Conservation (phyloP, 1,139 yeast species). For the Meyerozyma guilliermondii region DNA sequence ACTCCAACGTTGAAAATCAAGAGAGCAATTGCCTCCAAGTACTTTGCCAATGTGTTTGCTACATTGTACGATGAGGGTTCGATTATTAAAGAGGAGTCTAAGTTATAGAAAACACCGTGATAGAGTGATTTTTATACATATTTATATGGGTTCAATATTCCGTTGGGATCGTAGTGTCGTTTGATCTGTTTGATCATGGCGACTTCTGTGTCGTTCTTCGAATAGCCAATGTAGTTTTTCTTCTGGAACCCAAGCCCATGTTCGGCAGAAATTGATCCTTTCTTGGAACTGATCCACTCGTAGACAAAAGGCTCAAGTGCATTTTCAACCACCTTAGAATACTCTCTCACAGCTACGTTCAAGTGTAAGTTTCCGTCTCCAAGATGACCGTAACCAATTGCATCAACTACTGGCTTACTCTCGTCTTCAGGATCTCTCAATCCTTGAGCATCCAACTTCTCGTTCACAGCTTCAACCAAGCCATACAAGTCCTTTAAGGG, state of each 20-base stretch:
- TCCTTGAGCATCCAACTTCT: constrained; percentile 49
- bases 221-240: constrained; percentile 79
- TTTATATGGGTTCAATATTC: constrained; percentile 89
- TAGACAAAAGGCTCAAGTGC: constrained; percentile 89
- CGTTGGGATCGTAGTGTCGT: constrained; percentile 80
- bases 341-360: constrained; percentile 84
- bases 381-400: constrained; percentile 92
- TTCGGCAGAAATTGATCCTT: constrained; percentile 93
- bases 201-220: constrained; percentile 69
- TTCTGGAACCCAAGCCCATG: constrained; percentile 97
- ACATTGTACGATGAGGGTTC: constrained; percentile 59
- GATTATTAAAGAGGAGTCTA: constrained; percentile 12
- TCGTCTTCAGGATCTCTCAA: constrained; percentile 63
- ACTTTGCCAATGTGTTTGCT: constrained; percentile 43
- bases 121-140: constrained; percentile 39
- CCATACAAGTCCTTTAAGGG: constrained; percentile 78
- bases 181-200: constrained; percentile 71
- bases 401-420: constrained; percentile 72
- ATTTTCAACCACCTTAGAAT: constrained; percentile 69
- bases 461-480: constrained; percentile 69
- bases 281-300: constrained; percentile 70
- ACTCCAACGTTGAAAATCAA: constrained; percentile 77
- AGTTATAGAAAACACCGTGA: neutral
- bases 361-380: constrained; percentile 96
- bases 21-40: constrained; percentile 53